A percentile compares a stretch with the other conserved stretches of the same genome.
Conservation (phyloP, 208 protist species). For the Angomonas desouzai region DNA sequence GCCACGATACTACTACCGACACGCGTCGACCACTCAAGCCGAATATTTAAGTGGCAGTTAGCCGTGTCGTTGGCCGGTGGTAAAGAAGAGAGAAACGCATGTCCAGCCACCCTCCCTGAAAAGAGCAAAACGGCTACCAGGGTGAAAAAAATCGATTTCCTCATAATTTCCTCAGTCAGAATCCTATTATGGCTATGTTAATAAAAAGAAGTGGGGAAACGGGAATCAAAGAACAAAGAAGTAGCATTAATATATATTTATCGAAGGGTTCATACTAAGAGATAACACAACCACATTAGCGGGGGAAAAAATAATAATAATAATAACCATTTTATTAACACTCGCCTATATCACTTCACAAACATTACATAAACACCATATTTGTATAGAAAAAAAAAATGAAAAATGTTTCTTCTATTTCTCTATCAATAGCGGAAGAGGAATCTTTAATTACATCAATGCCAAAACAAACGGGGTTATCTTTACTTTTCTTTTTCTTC, state of each 20-base stretch:
- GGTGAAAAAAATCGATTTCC: neutral
- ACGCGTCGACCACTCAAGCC: slow-evolving; percentile 73
- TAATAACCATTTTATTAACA: too few species aligned
- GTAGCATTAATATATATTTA: too few species aligned
- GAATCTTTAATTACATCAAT: neutral
- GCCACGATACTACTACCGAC: slow-evolving; percentile 75
- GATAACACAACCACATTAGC: too few species aligned
- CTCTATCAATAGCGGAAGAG: neutral
- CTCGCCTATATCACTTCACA: too few species aligned
- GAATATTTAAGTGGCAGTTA: slow-evolving; percentile 40
- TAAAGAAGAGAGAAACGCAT: neutral
- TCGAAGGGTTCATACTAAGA: too few species aligned
- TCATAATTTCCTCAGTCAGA: too few species aligned
- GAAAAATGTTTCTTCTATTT: neutral
- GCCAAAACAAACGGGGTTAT: neutral
- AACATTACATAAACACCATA: too few species aligned
- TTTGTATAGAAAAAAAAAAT: too few species aligned
- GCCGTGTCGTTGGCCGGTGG: slow-evolving; percentile 10
- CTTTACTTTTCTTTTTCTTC: slow-evolving; percentile 14
- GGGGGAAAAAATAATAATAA: too few species aligned
- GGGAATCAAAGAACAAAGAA: too few species aligned
- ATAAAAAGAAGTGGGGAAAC: too few species aligned
- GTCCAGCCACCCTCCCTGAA: neutral
- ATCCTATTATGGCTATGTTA: too few species aligned
- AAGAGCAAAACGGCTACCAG: neutral